Conservation (phyloP, 1,139 yeast species). For the Sugiyamaella paludigena region DNA sequence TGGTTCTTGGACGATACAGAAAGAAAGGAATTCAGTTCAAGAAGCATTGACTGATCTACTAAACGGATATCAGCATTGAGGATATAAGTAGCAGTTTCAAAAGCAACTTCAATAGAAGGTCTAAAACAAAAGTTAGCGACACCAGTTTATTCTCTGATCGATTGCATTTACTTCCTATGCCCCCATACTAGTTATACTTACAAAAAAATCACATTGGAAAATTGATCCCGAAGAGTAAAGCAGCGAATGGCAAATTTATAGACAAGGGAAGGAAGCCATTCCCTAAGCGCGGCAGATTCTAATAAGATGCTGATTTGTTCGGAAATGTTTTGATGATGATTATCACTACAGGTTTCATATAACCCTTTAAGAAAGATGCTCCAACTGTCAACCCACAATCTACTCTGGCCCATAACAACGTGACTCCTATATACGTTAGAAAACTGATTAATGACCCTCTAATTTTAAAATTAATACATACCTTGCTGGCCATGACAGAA, state of each 20-base stretch:
- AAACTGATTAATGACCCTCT: neutral
- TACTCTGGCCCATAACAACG: constrained; percentile 5
- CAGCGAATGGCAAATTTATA: constrained; percentile 6
- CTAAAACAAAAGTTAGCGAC: neutral
- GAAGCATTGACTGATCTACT: neutral
- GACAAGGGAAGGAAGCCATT: constrained; percentile 5
- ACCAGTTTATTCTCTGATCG: neutral
- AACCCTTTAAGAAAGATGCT: constrained; percentile 1
- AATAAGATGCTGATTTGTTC: constrained; percentile 3
- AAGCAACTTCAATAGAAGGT: neutral
- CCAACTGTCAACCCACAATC: constrained; percentile 12
- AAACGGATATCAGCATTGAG: neutral
- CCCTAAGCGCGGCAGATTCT: constrained; percentile 2
- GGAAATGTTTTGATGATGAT: neutral
- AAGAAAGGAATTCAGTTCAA: neutral
- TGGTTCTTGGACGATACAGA: neutral
- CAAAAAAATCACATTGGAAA: neutral
- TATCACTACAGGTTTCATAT: neutral
- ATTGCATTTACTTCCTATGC: neutral
- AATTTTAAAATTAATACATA: constrained; percentile 3
- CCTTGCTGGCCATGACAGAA: constrained; percentile 12
- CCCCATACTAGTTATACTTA: neutral
- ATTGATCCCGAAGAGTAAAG: neutral
- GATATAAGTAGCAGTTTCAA: constrained; percentile 1
- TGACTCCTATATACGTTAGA: constrained; percentile 3